Evolutionary conservation across 129 eudicot genomes (phyloP).

Genomic region (Tagetes patula): DNA sequence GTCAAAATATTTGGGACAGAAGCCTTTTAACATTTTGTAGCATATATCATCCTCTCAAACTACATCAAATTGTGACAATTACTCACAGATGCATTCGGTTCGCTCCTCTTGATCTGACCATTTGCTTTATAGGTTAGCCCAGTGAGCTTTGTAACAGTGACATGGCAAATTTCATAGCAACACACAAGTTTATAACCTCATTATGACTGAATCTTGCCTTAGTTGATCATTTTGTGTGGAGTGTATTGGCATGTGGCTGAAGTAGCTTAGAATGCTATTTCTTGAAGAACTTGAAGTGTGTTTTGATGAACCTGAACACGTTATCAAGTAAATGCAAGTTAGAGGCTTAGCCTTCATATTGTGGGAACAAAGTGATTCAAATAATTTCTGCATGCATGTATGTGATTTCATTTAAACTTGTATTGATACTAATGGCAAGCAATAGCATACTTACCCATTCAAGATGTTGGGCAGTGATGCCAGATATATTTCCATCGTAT

Average conservation of each 20-base stretch:
- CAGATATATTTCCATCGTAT: conserved; percentile 78
- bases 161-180: background rate
- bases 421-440: background rate
- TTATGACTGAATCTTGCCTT: conserved; percentile 10
- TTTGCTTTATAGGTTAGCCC: conserved; percentile 17
- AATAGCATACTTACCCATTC: conserved; percentile 68
- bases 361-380: background rate
- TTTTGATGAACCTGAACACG: conserved; percentile 78
- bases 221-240: conserved; percentile 18
- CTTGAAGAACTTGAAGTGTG: conserved; percentile 90
- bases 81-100: conserved; percentile 7
- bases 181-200: conserved; percentile 13
- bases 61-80: background rate
- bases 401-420: background rate
- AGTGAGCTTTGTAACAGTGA: conserved; percentile 2
- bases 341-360: background rate
- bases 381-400: background rate
- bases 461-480: conserved; percentile 95
- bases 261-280: conserved; percentile 72
- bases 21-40: conserved; percentile 7
- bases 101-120: background rate
- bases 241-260: background rate
- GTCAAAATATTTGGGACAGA: background rate
- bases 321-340: conserved; percentile 25
- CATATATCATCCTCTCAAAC: conserved; percentile 2